phyloP scores from a whole-genome alignment of 2,329 filamentous ascomycete species.

The Setomelanomma holmii region DNA sequence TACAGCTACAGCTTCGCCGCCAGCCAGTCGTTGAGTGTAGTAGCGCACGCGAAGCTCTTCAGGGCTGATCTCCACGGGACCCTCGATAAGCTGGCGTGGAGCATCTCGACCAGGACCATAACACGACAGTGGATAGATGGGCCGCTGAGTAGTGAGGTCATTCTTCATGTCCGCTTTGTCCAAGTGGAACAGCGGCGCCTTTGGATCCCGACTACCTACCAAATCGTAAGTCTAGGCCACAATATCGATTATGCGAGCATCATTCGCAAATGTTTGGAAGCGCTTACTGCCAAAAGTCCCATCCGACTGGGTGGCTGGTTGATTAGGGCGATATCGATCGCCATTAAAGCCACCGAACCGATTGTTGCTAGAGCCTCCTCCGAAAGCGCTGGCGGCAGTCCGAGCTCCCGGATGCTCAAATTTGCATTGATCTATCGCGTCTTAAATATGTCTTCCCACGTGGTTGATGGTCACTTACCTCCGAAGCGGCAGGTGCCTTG shows the following conservation, averaged over 20 bases:
- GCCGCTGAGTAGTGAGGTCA: constrained; percentile 75
- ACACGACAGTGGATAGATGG: constrained; percentile 84
- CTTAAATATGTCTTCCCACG: constrained; percentile 9
- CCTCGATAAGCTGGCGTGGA: constrained; percentile 84
- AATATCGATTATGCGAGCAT: too few species aligned
- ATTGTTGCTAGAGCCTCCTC: constrained; percentile 38
- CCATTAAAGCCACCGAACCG: constrained; percentile 63
- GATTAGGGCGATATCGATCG: constrained; percentile 43
- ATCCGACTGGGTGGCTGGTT: constrained; percentile 13
- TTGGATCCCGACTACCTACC: constrained; percentile 25
- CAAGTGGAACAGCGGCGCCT: constrained; percentile 33
- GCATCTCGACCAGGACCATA: constrained; percentile 81
- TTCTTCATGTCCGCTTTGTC: constrained; percentile 40
- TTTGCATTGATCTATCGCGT: constrained; percentile 62
- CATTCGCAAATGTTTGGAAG: background rate
- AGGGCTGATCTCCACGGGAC: constrained; percentile 81
- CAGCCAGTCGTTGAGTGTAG: constrained; percentile 69
- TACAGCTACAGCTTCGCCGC: constrained; percentile 65
- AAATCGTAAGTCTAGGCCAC: too few species aligned
- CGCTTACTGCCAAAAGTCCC: constrained; percentile 52
- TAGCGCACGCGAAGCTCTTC: constrained; percentile 82
- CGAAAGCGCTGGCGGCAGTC: constrained; percentile 32
- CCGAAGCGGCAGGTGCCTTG: constrained; percentile 71
- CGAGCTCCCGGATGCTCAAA: constrained; percentile 63
- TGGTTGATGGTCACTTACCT: constrained; percentile 53